Evolutionary conservation across 129 eudicot species (phyloP).

Genomic region (Flaveria robusta): DNA sequence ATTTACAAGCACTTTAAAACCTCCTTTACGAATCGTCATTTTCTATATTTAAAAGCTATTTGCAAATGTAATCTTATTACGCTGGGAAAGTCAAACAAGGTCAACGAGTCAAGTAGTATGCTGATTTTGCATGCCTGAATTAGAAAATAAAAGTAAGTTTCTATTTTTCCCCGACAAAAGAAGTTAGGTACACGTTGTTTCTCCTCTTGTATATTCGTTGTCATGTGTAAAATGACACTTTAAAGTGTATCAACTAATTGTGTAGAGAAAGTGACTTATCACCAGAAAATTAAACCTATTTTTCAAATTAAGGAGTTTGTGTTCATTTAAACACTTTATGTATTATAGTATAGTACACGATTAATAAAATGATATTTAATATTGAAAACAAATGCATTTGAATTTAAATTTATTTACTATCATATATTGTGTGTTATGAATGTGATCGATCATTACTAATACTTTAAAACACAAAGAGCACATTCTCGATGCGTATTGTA

Average conservation of each 20-base stretch:
- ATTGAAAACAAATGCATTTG: background rate
- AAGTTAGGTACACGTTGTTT: background rate
- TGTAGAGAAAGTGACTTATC: constrained; percentile 17
- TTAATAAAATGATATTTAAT: background rate
- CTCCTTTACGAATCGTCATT: no score
- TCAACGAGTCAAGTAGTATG: constrained; percentile 23
- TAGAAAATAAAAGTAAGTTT: background rate
- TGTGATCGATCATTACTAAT: no score
- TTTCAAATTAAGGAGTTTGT: background rate
- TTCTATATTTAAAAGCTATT: background rate
- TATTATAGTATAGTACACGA: background rate
- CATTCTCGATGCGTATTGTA: no score
- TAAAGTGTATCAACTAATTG: background rate
- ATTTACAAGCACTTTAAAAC: no score
- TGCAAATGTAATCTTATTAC: background rate
- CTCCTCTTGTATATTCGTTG: background rate
- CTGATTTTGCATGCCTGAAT: background rate
- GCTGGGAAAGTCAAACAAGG: background rate
- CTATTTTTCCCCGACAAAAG: background rate
- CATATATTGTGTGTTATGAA: no score
- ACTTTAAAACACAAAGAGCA: no score
- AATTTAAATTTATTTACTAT: background rate
- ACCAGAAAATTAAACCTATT: background rate
- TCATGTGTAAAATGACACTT: background rate
- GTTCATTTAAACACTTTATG: background rate